phyloP scores from a whole-genome alignment of 208 protist genomes.

The Crithidia expoeki region DNA sequence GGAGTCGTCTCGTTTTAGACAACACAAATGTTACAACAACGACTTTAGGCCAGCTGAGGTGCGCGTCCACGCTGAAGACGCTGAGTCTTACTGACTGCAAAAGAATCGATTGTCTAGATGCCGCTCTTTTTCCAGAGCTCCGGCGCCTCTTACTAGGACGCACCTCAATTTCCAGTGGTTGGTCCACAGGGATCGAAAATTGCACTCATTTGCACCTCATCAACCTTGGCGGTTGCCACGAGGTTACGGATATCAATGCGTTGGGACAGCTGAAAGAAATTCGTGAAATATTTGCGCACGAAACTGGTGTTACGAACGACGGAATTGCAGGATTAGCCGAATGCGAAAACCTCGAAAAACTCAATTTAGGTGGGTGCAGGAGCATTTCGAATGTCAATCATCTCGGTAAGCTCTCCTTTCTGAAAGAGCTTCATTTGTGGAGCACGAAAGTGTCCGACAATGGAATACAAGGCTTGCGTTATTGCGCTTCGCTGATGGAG shows the following conservation, averaged over 20 bases:
- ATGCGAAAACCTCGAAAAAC: conserved; percentile 45
- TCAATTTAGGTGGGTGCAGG: conserved; percentile 52
- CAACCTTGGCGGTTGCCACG: conserved; percentile 25
- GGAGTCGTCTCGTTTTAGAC: conserved; percentile 17
- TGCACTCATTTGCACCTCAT: conserved; percentile 17
- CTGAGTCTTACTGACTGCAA: conserved; percentile 29
- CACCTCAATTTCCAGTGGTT: conserved; percentile 8
- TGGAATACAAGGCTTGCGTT: conserved; percentile 40
- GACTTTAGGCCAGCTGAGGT: conserved; percentile 3
- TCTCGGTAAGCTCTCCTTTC: conserved; percentile 22
- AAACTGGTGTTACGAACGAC: conserved; percentile 39
- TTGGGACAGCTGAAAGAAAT: conserved; percentile 19
- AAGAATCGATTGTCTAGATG: conserved; percentile 14
- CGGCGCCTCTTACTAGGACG: conserved; percentile 17
- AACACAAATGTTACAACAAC: conserved; percentile 14
- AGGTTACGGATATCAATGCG: conserved; percentile 11
- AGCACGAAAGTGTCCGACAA: conserved; percentile 48
- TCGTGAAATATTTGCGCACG: conserved; percentile 50
- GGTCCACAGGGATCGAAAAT: conserved; percentile 6
- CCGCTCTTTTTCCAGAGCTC: conserved; percentile 10
- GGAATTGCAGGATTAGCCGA: conserved; percentile 32
- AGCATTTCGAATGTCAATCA: conserved; percentile 58
- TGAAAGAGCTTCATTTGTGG: conserved; percentile 65
- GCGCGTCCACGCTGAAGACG: neutral
- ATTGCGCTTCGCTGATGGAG: conserved; percentile 42